phyloP scores from a whole-genome alignment of 495 filamentous ascomycete genomes.

The Podospora comata region DNA sequence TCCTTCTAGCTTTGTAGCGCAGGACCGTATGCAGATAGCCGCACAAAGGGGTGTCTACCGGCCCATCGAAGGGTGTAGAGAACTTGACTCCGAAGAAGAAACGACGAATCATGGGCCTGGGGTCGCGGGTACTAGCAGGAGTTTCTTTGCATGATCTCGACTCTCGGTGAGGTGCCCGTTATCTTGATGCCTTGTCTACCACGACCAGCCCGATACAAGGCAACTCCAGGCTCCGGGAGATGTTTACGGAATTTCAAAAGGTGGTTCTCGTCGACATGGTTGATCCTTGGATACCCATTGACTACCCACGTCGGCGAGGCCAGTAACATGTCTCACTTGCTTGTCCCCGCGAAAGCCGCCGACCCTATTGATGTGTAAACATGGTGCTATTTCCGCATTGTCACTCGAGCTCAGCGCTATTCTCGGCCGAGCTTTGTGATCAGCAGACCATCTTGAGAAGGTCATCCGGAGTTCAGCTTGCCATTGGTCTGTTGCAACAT shows the following conservation, averaged over 20 bases:
- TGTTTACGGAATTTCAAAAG: not conserved
- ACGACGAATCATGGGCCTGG: not conserved
- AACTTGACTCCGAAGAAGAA: conserved; percentile 21
- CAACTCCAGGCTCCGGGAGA: conserved; percentile 19
- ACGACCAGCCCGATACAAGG: conserved; percentile 16
- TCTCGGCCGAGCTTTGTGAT: conserved; percentile 24
- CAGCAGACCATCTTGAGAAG: conserved; percentile 28
- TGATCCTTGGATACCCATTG: conserved; percentile 15
- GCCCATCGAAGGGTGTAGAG: conserved; percentile 14
- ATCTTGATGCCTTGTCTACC: conserved; percentile 12
- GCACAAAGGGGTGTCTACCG: conserved; percentile 10
- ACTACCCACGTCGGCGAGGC: conserved; percentile 12
- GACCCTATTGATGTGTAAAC: conserved; percentile 15
- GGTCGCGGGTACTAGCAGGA: conserved; percentile 2
- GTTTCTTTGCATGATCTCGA: conserved; percentile 18
- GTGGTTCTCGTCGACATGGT: conserved; percentile 10
- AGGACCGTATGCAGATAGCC: conserved; percentile 13
- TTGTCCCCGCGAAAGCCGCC: conserved; percentile 18
- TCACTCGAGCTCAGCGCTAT: conserved; percentile 15
- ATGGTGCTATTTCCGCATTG: conserved; percentile 12
- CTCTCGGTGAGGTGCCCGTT: conserved; percentile 10
- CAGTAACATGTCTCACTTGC: conserved; percentile 17
- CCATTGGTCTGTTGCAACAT: conserved; percentile 19
- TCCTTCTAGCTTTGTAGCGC: not conserved
- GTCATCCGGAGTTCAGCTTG: conserved; percentile 10